Conservation (phyloP, 2,329 filamentous ascomycete genomes). For the Phoma sp. region DNA sequence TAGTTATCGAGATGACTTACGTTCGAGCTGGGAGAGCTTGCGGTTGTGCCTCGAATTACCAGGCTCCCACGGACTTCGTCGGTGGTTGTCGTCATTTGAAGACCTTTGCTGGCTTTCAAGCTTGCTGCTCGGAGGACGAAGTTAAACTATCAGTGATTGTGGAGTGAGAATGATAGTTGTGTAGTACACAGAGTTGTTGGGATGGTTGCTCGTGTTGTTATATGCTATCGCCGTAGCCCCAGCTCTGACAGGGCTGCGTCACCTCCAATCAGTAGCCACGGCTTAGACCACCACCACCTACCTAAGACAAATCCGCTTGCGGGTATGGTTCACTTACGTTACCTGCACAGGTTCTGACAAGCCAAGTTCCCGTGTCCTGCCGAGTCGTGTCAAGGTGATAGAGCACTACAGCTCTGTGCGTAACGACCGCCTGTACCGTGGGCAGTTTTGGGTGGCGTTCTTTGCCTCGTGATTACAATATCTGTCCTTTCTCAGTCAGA, state of each 20-base stretch:
- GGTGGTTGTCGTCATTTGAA: neutral
- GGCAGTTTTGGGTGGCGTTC: neutral
- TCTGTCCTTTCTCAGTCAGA: neutral
- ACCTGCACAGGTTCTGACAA: neutral
- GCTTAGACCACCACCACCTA: neutral
- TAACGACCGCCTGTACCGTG: neutral
- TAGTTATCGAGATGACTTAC: neutral
- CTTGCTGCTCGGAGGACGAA: too few species aligned
- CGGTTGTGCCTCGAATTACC: neutral
- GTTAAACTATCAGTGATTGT: too few species aligned
- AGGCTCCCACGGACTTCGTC: neutral
- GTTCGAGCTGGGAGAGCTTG: neutral
- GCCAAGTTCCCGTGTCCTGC: neutral
- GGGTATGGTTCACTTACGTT: slow-evolving; percentile 1
- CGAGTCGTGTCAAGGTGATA: too few species aligned
- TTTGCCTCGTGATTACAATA: neutral
- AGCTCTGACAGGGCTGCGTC: slow-evolving; percentile 7
- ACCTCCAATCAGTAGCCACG: neutral
- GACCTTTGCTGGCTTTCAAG: too few species aligned
- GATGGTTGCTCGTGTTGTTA: slow-evolving; percentile 1
- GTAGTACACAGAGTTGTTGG: neutral
- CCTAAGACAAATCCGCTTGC: slow-evolving; percentile 12
- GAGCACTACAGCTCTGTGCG: neutral
- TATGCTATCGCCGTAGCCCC: neutral
- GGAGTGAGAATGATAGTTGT: too few species aligned